Evolutionary conservation across 768 basidiomycete species (phyloP).

Genomic region (Arthromyces matolae): DNA sequence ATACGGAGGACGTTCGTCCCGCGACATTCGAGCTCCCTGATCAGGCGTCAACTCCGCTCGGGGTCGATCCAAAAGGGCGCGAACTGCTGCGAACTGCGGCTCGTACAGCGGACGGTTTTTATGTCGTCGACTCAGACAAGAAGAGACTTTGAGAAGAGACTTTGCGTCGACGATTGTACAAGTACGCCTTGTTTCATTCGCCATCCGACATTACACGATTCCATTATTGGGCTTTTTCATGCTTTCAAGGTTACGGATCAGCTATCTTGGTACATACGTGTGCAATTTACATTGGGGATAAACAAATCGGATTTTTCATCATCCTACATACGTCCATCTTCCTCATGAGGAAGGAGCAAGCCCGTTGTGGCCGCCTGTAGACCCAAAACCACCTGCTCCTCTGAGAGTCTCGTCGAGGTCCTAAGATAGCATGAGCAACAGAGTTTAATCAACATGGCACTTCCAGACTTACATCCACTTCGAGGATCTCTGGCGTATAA

Average conservation of each 20-base stretch:
- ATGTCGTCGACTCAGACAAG: slow-evolving; percentile 58
- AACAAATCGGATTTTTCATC: too few relatives aligned
- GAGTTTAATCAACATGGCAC: neutral
- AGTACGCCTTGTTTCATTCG: too few relatives aligned
- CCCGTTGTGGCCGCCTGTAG: slow-evolving; percentile 81
- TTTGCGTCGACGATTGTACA: too few relatives aligned
- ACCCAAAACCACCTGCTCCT: slow-evolving; percentile 88
- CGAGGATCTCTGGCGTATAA: slow-evolving; percentile 76
- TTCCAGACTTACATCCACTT: slow-evolving; percentile 66
- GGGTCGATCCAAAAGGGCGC: slow-evolving; percentile 27
- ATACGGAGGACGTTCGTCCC: slow-evolving; percentile 33
- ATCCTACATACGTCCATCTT: too few relatives aligned
- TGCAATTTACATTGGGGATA: too few relatives aligned
- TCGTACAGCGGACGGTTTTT: slow-evolving; percentile 49
- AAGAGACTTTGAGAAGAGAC: slow-evolving; percentile 15
- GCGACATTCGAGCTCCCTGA: slow-evolving; percentile 32
- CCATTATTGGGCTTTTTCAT: too few relatives aligned
- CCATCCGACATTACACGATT: too few relatives aligned
- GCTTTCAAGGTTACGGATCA: too few relatives aligned
- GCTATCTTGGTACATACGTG: too few relatives aligned
- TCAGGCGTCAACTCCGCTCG: slow-evolving; percentile 18
- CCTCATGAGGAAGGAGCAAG: slow-evolving; percentile 26
- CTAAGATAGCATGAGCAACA: slow-evolving; percentile 33
- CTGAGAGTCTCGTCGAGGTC: slow-evolving; percentile 82
- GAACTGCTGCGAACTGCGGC: slow-evolving; percentile 49